These are phyloP conservation scores for Dictyostelium intermedium DNA, from an alignment of 78 protist species.

Conservation along the genomic window DNA sequence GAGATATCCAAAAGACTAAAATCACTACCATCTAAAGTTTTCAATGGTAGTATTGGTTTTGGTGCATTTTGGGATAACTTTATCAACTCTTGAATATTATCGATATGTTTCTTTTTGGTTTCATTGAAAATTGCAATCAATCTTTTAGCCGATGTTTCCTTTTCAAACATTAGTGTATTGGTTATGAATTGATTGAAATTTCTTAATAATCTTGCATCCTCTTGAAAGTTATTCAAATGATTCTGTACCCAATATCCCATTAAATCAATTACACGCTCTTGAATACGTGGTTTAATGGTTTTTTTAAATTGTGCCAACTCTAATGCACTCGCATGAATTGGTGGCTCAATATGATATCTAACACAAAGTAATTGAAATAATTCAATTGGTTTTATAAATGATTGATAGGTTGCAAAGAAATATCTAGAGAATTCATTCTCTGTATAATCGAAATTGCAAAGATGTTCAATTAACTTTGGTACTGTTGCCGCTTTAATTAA, in stretches of 20 bases:
- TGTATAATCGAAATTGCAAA: slow-evolving; percentile 12
- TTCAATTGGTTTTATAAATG: slow-evolving; percentile 42
- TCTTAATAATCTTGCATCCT: slow-evolving; percentile 19
- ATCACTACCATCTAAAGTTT: neutral
- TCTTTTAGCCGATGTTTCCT: slow-evolving; percentile 57
- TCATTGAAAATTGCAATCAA: slow-evolving; percentile 65
- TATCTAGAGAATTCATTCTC: neutral
- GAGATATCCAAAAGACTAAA: slow-evolving; percentile 52
- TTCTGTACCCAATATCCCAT: slow-evolving; percentile 62
- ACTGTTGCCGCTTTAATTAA: slow-evolving; percentile 57
- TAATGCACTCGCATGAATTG: slow-evolving; percentile 4
- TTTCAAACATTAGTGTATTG: slow-evolving; percentile 43
- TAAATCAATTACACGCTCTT: slow-evolving; percentile 49
- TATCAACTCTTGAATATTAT: slow-evolving; percentile 34
- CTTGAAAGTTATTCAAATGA: slow-evolving; percentile 57
- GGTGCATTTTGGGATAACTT: slow-evolving; percentile 61
- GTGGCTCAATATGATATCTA: slow-evolving; percentile 70
- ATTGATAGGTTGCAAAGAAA: slow-evolving; percentile 59
- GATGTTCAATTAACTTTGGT: slow-evolving; percentile 52
- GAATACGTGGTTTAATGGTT: slow-evolving; percentile 58
- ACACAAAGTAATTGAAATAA: slow-evolving; percentile 56
- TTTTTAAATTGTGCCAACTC: slow-evolving; percentile 30
- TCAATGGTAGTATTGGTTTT: slow-evolving; percentile 56
- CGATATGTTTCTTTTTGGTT: slow-evolving; percentile 55
- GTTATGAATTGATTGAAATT: slow-evolving; percentile 53